Conservation (phyloP, 2,329 filamentous ascomycete genomes). For the Camillea tinctor region DNA sequence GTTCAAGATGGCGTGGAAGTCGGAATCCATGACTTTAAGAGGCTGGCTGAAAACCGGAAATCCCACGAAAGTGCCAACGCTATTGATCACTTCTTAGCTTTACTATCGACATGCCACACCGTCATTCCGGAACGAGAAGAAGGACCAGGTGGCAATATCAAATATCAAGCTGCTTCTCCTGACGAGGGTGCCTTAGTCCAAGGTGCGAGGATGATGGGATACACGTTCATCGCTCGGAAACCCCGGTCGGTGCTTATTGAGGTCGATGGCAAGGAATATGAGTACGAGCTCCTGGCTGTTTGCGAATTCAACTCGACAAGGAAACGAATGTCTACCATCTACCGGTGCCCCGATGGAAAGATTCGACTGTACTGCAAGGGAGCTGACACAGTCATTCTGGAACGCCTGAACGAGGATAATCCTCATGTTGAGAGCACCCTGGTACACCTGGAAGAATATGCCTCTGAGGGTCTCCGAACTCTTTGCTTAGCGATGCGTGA, state of each 20-base stretch:
- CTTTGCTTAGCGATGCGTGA: conserved; percentile 94
- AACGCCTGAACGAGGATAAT: conserved; percentile 80
- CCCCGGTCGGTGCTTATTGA: conserved; percentile 84
- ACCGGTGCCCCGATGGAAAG: conserved; percentile 93
- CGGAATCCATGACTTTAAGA: conserved; percentile 82
- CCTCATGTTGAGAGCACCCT: conserved; percentile 86
- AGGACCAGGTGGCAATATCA: conserved; percentile 77
- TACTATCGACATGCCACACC: conserved; percentile 90
- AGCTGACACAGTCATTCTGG: conserved; percentile 94
- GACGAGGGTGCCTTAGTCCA: conserved; percentile 97
- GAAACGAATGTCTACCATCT: conserved; percentile 97
- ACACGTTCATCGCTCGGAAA: conserved; percentile 87
- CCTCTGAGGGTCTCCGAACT: conserved; percentile 90
- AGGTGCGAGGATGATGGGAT: conserved; percentile 81
- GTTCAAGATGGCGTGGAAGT: conserved; percentile 74
- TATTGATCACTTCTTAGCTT: conserved; percentile 78
- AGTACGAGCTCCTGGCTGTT: conserved; percentile 93
- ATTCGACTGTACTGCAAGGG: conserved; percentile 94
- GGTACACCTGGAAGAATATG: conserved; percentile 96
- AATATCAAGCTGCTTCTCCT: conserved; percentile 96
- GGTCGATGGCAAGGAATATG: conserved; percentile 66
- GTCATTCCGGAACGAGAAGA: conserved; percentile 90
- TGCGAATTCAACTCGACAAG: conserved; percentile 98
- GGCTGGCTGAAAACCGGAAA: conserved; percentile 67
- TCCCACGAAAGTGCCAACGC: conserved; percentile 49